Evolutionary conservation across 1,139 yeast genomes (phyloP), one percentile per base, ranked within the genome.

Genomic region (Diutina siamensis): DNA sequence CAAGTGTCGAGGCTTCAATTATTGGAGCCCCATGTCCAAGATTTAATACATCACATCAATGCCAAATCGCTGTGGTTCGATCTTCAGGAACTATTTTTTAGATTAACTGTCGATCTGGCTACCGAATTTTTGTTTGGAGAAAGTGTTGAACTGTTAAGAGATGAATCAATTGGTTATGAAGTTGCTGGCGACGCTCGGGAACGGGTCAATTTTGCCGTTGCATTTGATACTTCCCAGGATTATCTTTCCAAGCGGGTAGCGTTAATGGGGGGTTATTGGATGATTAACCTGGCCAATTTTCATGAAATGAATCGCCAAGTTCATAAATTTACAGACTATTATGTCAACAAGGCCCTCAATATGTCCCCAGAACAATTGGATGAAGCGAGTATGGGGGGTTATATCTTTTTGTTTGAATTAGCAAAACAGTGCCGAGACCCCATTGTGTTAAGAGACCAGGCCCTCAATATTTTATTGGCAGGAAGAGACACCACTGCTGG

Each of bases 401-500:
- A 73, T 51, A 64, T 72, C 18, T 74, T 76, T 55, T 63, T 75
- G 51, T 70, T 70, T 49, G 79, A 73, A 52, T 64, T 76, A 50
- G 72, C 63, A 32, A 71, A 72, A 53, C 71, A 72, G 51, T 73
- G 80, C 1, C 64, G 70, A 47, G 70, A 76, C 54, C 76, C 74
- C 5, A 58, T 53, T 34, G 62, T 68, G n/a, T 65, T 76, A 51
- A 65, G 77, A 45, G 77, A 74, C 53, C 79, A 75, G 56, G 64
- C 72, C 35, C 61, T 75, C 52, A 74, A 73, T 51, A 71, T 76
- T 50, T 58, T 76, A 48, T 61, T 75, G 28, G 80, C 80, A 27
- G 80, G 78, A 17, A 64, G 80, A 55, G 80, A 75, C 55, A 76
- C 82, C 42, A 76, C 81, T 17, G 80, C 81, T 1, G 73, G 76